These are phyloP conservation scores for Xylariaceae sp. DNA, from an alignment of 2,329 filamentous ascomycete species.

Conservation along the genomic window DNA sequence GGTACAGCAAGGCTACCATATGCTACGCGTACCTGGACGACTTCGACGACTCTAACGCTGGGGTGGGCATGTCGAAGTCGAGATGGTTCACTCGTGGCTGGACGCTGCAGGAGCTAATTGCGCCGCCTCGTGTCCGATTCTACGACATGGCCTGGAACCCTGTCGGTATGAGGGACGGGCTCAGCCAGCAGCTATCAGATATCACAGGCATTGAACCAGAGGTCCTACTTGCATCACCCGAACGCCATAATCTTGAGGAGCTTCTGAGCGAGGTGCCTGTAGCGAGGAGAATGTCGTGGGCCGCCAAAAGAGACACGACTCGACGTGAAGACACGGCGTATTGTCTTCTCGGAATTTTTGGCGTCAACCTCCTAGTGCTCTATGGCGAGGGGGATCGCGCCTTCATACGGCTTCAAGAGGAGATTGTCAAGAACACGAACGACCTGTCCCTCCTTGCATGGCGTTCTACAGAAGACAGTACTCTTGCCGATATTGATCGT, in stretches of 20 bases:
- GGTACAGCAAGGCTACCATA: not conserved
- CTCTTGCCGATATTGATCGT: not conserved
- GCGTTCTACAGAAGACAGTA: not conserved
- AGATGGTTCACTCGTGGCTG: no score
- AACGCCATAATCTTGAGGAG: no score
- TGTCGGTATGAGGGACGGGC: no score
- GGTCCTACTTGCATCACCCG: no score
- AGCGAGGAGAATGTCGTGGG: slow-evolving; percentile 2
- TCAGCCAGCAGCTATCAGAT: no score
- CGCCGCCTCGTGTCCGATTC: not conserved
- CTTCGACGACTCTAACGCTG: not conserved
- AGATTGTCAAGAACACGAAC: not conserved
- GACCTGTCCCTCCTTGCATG: not conserved
- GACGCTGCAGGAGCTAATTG: not conserved
- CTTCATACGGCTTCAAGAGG: not conserved
- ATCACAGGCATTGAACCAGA: no score
- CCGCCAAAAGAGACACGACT: not conserved
- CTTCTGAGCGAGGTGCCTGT: not conserved
- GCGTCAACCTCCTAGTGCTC: not conserved
- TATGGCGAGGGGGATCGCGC: slow-evolving; percentile 2
- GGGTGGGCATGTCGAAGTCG: not conserved
- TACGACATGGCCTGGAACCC: not conserved
- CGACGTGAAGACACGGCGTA: slow-evolving; percentile 4
- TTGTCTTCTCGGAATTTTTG: slow-evolving; percentile 2
- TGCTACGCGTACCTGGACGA: not conserved